Evolutionary conservation across 2,329 filamentous ascomycete genomes (phyloP).

Genomic region (Scortechinia acanthostroma): DNA sequence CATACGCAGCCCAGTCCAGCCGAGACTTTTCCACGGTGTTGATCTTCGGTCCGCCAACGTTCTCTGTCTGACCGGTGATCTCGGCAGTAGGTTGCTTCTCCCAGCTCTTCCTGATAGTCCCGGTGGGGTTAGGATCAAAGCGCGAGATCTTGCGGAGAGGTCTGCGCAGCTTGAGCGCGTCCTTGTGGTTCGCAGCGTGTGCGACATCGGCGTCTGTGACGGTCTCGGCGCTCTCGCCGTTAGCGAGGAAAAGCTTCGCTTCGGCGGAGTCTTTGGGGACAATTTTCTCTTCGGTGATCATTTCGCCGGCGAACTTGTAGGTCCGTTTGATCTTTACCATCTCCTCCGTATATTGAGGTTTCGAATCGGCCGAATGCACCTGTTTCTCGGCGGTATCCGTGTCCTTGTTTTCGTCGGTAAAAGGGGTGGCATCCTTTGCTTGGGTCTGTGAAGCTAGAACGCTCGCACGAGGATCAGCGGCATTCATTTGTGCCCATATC

Average conservation of each 20-base stretch:
- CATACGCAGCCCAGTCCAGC: slow-evolving; percentile 58
- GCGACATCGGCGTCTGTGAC: slow-evolving; percentile 13
- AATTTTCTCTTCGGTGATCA: slow-evolving; percentile 40
- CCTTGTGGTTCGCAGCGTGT: slow-evolving; percentile 7
- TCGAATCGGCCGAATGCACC: background rate
- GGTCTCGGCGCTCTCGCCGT: slow-evolving; percentile 23
- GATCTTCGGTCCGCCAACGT: slow-evolving; percentile 44
- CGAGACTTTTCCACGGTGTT: slow-evolving; percentile 62
- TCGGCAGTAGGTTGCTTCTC: slow-evolving; percentile 19
- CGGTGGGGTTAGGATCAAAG: slow-evolving; percentile 34
- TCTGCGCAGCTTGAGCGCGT: slow-evolving; percentile 18
- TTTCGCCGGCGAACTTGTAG: slow-evolving; percentile 48
- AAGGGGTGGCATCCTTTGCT: background rate
- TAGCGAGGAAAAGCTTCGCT: slow-evolving; percentile 40
- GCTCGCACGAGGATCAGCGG: slow-evolving; percentile 2
- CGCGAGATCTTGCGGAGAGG: slow-evolving; percentile 30
- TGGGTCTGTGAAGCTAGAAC: background rate
- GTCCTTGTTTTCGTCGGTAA: background rate
- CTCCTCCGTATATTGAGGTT: background rate
- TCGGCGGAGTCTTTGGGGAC: slow-evolving; percentile 44
- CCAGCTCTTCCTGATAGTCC: slow-evolving; percentile 29
- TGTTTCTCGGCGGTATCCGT: background rate
- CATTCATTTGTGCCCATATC: slow-evolving; percentile 42
- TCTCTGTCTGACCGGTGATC: slow-evolving; percentile 12
- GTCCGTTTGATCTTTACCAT: slow-evolving; percentile 44